A percentile compares a stretch with the other conserved stretches of the same genome.
phyloP scores from a whole-genome alignment of 306 rosid genomes.

The Trifolium repens region DNA sequence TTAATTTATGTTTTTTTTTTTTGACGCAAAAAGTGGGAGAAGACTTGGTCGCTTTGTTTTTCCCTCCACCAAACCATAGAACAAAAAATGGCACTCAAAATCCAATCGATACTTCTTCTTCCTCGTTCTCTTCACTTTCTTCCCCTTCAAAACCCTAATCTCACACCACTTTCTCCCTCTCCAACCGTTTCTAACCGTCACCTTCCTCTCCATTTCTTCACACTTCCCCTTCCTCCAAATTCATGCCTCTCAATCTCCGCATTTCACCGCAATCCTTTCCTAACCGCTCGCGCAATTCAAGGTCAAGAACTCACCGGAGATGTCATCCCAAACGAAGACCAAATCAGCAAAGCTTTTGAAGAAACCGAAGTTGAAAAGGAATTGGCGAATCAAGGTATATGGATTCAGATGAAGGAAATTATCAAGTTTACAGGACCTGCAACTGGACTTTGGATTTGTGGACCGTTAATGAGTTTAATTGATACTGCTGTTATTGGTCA shows the following conservation, averaged over 20 bases:
- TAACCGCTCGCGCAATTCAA: conserved; percentile 34
- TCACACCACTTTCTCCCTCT: conserved; percentile 32
- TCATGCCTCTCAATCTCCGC: conserved; percentile 20
- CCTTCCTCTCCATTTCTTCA: conserved; percentile 3
- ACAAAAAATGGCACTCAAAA: conserved; percentile 43
- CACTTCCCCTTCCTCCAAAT: conserved; percentile 4
- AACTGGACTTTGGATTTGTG: conserved; percentile 81
- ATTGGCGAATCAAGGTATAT: conserved; percentile 54
- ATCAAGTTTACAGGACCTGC: conserved; percentile 76
- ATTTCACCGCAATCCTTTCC: conserved; percentile 3
- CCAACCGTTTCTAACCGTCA: conserved; percentile 28
- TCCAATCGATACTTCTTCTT: conserved; percentile 12
- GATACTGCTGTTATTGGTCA: conserved; percentile 86
- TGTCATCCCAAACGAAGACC: not conserved
- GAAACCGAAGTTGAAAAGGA: conserved; percentile 41
- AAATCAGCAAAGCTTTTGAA: not conserved
- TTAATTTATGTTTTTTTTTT: no score
- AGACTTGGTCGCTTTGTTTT: not conserved
- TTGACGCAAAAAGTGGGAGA: not conserved
- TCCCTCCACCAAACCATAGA: conserved; percentile 21
- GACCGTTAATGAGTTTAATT: conserved; percentile 89
- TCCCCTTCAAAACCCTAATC: conserved; percentile 47
- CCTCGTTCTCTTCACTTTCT: conserved; percentile 26
- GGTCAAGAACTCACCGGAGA: conserved; percentile 36
- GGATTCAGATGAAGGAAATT: conserved; percentile 79